Evolutionary conservation across 2,329 filamentous ascomycete genomes (phyloP).

Genomic region (Xylaria arbuscula): DNA sequence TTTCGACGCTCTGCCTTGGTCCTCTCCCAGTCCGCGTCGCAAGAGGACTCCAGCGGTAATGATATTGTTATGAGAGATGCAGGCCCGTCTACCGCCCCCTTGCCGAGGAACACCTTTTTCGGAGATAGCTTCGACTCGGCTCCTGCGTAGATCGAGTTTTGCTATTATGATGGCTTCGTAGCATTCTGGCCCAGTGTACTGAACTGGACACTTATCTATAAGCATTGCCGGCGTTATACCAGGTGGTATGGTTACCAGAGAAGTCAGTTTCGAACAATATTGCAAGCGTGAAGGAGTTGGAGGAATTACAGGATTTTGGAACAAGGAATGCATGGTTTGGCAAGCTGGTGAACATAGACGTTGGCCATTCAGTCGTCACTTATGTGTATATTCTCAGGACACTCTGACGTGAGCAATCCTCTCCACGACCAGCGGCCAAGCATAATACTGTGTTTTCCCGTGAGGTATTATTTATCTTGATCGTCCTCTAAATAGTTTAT

Average conservation of each 20-base stretch:
- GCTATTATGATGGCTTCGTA: slow-evolving; percentile 23
- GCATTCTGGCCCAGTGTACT: slow-evolving; percentile 37
- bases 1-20: slow-evolving; percentile 47
- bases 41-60: slow-evolving; percentile 52
- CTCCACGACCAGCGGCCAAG: slow-evolving; percentile 7
- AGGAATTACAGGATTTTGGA: slow-evolving; percentile 27
- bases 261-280: slow-evolving; percentile 39
- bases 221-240: slow-evolving; percentile 49
- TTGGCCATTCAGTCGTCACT: slow-evolving; percentile 21
- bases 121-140: slow-evolving; percentile 55
- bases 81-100: slow-evolving; percentile 65
- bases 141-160: slow-evolving; percentile 9
- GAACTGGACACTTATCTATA: slow-evolving; percentile 38
- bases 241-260: slow-evolving; percentile 44
- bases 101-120: slow-evolving; percentile 63
- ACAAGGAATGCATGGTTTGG: slow-evolving; percentile 34
- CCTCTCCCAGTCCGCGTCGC: slow-evolving; percentile 36
- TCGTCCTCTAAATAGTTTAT: slow-evolving; percentile 4
- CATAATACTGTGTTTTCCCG: slow-evolving; percentile 13
- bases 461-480: background rate
- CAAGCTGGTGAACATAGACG: slow-evolving; percentile 31
- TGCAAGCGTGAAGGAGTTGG: slow-evolving; percentile 41
- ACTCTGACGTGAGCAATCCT: slow-evolving; percentile 6
- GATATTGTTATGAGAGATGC: slow-evolving; percentile 69
- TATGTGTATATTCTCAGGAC: slow-evolving; percentile 25